Percentiles rank a stretch among this genome's conserved stretches.
These are phyloP conservation scores for Coemansia sp. DNA, from an alignment of 192 early-diverging fungal genomes.

Conservation along the genomic window DNA sequence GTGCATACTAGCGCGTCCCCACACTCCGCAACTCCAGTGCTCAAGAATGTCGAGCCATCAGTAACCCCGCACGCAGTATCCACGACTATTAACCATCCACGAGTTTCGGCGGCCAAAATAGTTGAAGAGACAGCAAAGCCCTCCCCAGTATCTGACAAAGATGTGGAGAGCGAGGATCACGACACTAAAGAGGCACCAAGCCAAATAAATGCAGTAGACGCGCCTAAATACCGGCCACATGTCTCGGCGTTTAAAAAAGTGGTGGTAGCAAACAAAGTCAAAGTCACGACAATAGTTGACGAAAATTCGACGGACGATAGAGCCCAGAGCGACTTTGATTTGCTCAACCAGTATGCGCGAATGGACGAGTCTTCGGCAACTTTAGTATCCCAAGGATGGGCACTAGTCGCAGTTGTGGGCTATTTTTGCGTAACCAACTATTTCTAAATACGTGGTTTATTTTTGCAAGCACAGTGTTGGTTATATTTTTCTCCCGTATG, in stretches of 20 bases:
- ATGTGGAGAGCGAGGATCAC: too few relatives aligned
- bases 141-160: too few relatives aligned
- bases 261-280: not conserved
- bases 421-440: not conserved
- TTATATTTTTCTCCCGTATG: not conserved
- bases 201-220: too few relatives aligned
- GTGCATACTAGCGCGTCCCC: not conserved
- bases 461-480: not conserved
- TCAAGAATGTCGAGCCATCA: not conserved
- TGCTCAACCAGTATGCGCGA: too few relatives aligned
- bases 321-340: not conserved
- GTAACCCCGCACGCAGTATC: not conserved
- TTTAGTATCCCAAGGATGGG: too few relatives aligned
- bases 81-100: too few relatives aligned
- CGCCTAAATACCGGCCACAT: too few relatives aligned
- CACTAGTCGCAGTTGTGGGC: not conserved
- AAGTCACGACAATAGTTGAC: conserved; percentile 2
- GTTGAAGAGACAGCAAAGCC: too few relatives aligned
- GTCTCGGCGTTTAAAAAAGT: not conserved
- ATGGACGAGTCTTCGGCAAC: too few relatives aligned
- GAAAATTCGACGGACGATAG: not conserved
- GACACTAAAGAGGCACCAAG: too few relatives aligned
- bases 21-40: too few relatives aligned
- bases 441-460: not conserved
- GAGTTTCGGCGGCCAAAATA: too few relatives aligned